Base-by-base conservation (phyloP, 1,284 basidiomycete genomes). In the Ceratobasidium sp. region DNA sequence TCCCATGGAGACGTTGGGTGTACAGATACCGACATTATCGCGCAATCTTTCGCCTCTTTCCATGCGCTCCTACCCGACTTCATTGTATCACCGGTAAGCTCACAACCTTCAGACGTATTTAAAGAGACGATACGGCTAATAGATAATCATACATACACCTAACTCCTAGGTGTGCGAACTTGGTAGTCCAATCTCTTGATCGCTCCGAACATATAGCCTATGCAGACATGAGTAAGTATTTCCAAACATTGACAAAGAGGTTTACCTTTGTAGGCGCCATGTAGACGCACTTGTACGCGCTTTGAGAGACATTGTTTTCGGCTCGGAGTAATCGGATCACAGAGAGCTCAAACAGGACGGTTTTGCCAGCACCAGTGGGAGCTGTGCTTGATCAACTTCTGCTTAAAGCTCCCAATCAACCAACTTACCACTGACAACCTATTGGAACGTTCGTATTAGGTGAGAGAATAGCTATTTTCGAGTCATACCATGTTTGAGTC, bases 321-420 rank as follows among this genome's bases (percentile, higher is more conserved):
- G 81, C 78, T 57, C 80, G 81, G 41, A 95, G 79, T 83, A 94
- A 85, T 33, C 85, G 85, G 57, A 98, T 85, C 57, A 98, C 89
- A 0, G 91, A 87, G 11, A 99, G 80, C 76, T 99, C 96, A 73
- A 99, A 99, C 6, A 98, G 78, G 0, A 91, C 93, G 0, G 95
- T 95, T 78, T 97, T 97, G 27, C 95, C 95, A 53, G 92, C 91
- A 25, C 94, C 92, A 6, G 94, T 97, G 0, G 94, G 94, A 0
- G 95, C 94, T 88, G 75, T 29, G 60, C 8, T 44, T 25, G 13
- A 30, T 57, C 30, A 33, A 5, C 11, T 36, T 5, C 33, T 11
- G 11, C 33, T 53, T 50, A 36, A 30, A 57, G 23, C 6, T 50
- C 7, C 47, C 23, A 50, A 7, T 41, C 14, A 27, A 56, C 8